Evolutionary conservation across 495 filamentous ascomycete genomes (phyloP).

Genomic region (Penicillium argentinense): DNA sequence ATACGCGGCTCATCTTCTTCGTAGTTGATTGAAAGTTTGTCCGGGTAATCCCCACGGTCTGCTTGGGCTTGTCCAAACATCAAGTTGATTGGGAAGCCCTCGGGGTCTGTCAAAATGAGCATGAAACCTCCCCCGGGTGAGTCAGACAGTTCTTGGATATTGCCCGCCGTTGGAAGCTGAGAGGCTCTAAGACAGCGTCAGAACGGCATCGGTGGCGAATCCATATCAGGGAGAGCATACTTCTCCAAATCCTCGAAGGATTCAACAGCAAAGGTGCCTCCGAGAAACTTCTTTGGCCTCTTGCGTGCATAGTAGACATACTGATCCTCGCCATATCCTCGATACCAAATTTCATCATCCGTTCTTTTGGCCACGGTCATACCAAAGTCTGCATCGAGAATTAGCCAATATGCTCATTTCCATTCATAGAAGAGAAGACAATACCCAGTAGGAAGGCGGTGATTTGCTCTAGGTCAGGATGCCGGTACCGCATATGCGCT

Average conservation of each 20-base stretch:
- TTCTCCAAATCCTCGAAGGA: constrained; percentile 54
- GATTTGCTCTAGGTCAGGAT: constrained; percentile 45
- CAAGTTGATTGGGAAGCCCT: constrained; percentile 36
- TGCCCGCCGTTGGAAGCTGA: constrained; percentile 23
- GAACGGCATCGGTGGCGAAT: too few relatives aligned
- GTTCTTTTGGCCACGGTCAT: constrained; percentile 45
- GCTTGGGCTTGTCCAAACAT: constrained; percentile 29
- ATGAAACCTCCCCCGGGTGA: constrained; percentile 35
- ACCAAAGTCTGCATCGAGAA: constrained; percentile 50
- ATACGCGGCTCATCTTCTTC: constrained; percentile 31
- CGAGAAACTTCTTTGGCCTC: constrained; percentile 52
- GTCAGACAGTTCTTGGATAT: constrained; percentile 25
- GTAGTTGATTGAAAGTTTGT: constrained; percentile 30
- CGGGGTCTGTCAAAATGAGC: constrained; percentile 35
- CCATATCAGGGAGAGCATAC: too few relatives aligned
- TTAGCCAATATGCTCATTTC: too few relatives aligned
- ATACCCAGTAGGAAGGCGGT: constrained; percentile 35
- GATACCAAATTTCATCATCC: constrained; percentile 54
- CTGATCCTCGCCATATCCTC: constrained; percentile 61
- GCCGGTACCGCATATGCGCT: constrained; percentile 52
- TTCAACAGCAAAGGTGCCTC: constrained; percentile 55
- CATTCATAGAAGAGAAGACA: background rate
- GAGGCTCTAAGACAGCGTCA: constrained; percentile 16
- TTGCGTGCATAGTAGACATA: constrained; percentile 53
- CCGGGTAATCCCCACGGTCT: constrained; percentile 11